phyloP scores from a whole-genome alignment of 176 grass and related monocot species.

The Phragmites australis region DNA sequence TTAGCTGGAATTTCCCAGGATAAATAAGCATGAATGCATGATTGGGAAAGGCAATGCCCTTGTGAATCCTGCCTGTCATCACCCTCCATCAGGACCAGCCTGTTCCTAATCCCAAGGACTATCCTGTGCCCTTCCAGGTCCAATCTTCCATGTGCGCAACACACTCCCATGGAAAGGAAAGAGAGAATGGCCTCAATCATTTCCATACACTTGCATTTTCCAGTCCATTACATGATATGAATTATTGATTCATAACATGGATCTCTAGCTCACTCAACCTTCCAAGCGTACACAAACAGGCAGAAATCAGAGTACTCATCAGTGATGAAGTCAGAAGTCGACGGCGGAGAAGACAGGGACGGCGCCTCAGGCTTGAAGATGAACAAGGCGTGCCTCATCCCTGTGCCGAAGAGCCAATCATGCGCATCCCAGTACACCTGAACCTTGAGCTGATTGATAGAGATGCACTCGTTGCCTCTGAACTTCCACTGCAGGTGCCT shows the following conservation, averaged over 20 bases:
- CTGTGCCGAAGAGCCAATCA: slow-evolving; percentile 81
- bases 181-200: slow-evolving; percentile 23
- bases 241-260: slow-evolving; percentile 36
- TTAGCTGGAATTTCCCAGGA: slow-evolving; percentile 53
- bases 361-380: slow-evolving; percentile 77
- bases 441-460: slow-evolving; percentile 66
- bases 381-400: slow-evolving; percentile 79
- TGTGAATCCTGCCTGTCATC: slow-evolving; percentile 48
- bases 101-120: slow-evolving; percentile 54
- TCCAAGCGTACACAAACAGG: slow-evolving; percentile 91
- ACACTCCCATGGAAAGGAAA: slow-evolving; percentile 12
- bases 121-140: slow-evolving; percentile 42
- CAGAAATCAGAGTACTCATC: slow-evolving; percentile 62
- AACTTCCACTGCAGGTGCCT: slow-evolving; percentile 96
- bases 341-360: neutral
- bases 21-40: slow-evolving; percentile 50
- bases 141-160: slow-evolving; percentile 50
- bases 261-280: slow-evolving; percentile 61
- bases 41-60: slow-evolving; percentile 39
- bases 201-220: slow-evolving; percentile 1
- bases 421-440: slow-evolving; percentile 93
- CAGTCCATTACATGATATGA: slow-evolving; percentile 44
- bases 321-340: neutral
- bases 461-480: slow-evolving; percentile 82
- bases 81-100: slow-evolving; percentile 52